These are phyloP conservation scores for Schwanniomyces occidentalis DNA, from an alignment of 805 yeast species.

Conservation along the genomic window DNA sequence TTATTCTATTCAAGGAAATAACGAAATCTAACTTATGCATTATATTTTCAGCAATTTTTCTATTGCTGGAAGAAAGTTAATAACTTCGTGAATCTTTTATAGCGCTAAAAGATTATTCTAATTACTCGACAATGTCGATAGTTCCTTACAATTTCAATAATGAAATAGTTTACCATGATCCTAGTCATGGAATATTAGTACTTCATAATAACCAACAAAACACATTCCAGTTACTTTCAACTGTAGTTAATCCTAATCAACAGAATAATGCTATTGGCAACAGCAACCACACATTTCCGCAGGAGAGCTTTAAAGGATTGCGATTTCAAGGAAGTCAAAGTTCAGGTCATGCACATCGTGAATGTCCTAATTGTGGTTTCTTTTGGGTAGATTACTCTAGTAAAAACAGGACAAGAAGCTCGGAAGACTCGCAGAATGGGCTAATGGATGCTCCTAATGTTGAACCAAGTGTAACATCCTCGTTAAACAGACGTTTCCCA, in stretches of 20 bases:
- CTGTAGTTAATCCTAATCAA: slow-evolving; percentile 4
- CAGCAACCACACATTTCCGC: no score
- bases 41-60: background rate
- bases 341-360: slow-evolving; percentile 1
- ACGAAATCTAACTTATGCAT: background rate
- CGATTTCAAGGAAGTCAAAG: background rate
- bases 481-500: slow-evolving; percentile 5
- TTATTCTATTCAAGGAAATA: no score
- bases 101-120: background rate
- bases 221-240: slow-evolving; percentile 26
- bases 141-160: slow-evolving; percentile 36
- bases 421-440: background rate
- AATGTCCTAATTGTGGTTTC: slow-evolving; percentile 36
- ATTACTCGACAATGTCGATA: slow-evolving; percentile 28
- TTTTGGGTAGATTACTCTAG: slow-evolving; percentile 18
- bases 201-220: slow-evolving; percentile 33
- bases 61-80: background rate
- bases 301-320: background rate
- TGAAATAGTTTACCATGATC: slow-evolving; percentile 36
- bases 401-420: background rate
- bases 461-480: background rate
- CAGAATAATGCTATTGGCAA: no score
- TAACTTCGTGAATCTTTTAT: background rate
- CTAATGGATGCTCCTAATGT: slow-evolving; percentile 1
- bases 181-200: slow-evolving; percentile 33